phyloP scores from a whole-genome alignment of 177 flowering plant genomes.

The Tripterygium wilfordii region DNA sequence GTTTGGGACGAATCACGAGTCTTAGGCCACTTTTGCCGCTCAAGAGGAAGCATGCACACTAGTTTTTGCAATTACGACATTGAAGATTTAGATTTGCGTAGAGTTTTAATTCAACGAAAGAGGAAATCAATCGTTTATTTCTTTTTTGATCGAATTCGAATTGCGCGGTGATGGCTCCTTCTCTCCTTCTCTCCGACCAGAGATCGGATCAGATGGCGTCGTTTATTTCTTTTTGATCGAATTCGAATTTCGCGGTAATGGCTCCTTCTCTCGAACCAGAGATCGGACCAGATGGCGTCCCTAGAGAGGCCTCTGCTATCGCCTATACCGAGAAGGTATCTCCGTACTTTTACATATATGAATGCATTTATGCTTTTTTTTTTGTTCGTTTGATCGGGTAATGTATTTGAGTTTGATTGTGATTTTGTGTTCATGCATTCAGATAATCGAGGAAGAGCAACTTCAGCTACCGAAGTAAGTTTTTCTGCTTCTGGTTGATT shows the following conservation, averaged over 20 bases:
- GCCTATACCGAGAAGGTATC: conserved; percentile 90
- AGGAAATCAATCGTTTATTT: neutral
- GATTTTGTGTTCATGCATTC: conserved; percentile 10
- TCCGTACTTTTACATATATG: too few relatives aligned
- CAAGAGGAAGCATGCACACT: too few relatives aligned
- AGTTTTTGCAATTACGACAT: too few relatives aligned
- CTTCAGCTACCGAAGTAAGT: conserved; percentile 80
- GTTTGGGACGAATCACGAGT: too few relatives aligned
- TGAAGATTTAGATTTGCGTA: too few relatives aligned
- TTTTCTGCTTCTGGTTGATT: too few relatives aligned
- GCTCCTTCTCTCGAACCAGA: conserved; percentile 52
- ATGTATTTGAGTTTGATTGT: conserved; percentile 4
- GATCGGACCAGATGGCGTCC: conserved; percentile 95
- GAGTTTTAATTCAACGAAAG: neutral
- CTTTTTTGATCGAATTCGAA: too few relatives aligned
- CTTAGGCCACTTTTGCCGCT: too few relatives aligned
- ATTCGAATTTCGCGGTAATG: neutral
- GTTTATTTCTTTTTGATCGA: too few relatives aligned
- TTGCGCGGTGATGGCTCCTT: conserved; percentile 13
- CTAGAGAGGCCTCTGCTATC: conserved; percentile 78
- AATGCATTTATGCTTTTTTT: conserved; percentile 8
- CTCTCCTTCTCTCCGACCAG: conserved; percentile 45
- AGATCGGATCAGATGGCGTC: conserved; percentile 93
- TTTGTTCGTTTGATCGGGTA: neutral
- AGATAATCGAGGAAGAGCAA: conserved; percentile 87